Evolutionary conservation across 2,329 filamentous ascomycete genomes (phyloP).

Genomic region (Ceratocystiopsis sp.): DNA sequence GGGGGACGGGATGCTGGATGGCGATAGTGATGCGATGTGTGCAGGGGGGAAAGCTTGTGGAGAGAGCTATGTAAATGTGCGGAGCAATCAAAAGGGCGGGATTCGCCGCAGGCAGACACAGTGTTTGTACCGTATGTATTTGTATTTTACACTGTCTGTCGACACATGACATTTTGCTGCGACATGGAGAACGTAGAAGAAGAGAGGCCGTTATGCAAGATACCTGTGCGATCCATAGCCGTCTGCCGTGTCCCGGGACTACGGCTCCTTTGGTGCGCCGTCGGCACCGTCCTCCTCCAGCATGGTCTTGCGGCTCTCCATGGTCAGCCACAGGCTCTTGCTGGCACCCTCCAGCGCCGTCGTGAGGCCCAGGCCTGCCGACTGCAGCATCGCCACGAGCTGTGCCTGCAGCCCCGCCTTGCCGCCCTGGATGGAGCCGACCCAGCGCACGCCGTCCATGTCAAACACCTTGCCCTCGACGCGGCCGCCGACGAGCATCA

Average conservation of each 20-base stretch:
- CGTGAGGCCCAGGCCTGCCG: slow-evolving; percentile 61
- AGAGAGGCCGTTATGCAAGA: too few species aligned
- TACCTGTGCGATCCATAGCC: too few species aligned
- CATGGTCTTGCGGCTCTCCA: slow-evolving; percentile 67
- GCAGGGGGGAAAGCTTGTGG: too few species aligned
- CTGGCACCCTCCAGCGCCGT: slow-evolving; percentile 62
- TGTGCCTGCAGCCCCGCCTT: slow-evolving; percentile 66
- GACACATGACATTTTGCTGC: slow-evolving; percentile 6
- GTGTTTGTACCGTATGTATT: not conserved
- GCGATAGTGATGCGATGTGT: too few species aligned
- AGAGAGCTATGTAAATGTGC: too few species aligned
- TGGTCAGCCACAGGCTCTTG: slow-evolving; percentile 70
- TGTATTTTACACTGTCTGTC: not conserved
- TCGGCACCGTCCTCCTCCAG: slow-evolving; percentile 50
- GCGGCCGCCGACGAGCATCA: slow-evolving; percentile 71
- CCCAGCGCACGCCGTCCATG: slow-evolving; percentile 44
- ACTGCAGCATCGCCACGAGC: slow-evolving; percentile 66
- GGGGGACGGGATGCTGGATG: too few species aligned
- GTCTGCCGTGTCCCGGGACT: too few species aligned
- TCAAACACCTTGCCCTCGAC: slow-evolving; percentile 80
- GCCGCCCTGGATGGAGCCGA: slow-evolving; percentile 63
- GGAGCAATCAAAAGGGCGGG: too few species aligned
- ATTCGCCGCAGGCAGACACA: not conserved
- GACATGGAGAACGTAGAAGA: too few species aligned
- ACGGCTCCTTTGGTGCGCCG: slow-evolving; percentile 11